These are phyloP conservation scores for Pleurotus eryngii DNA, from an alignment of 768 basidiomycete genomes.

Conservation along the genomic window DNA sequence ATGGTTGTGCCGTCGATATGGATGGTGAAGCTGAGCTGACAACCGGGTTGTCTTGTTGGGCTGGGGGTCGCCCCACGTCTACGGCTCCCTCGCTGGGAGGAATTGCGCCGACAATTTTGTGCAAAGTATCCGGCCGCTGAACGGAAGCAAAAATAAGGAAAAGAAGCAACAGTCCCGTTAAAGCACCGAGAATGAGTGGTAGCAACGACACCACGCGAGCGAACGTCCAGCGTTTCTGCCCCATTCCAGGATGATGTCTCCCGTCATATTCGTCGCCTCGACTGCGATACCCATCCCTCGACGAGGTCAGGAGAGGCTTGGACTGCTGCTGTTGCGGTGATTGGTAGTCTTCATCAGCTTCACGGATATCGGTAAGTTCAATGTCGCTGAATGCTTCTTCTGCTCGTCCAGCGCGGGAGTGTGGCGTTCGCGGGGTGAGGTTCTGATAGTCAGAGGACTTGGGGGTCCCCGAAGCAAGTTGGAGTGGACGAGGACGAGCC, in stretches of 20 bases:
- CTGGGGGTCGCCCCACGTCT: no score
- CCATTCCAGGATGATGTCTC: conserved; percentile 12
- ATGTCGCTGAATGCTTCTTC: conserved; percentile 50
- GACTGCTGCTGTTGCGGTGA: conserved; percentile 39
- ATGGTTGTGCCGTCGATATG: no score
- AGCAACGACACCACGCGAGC: conserved; percentile 25
- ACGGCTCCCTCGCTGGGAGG: not conserved
- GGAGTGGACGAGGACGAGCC: conserved; percentile 37
- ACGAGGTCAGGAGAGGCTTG: conserved; percentile 47
- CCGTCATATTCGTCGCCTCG: conserved; percentile 36
- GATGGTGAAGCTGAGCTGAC: conserved; percentile 8
- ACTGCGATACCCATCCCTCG: conserved; percentile 38
- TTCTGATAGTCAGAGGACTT: conserved; percentile 28
- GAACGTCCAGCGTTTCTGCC: conserved; percentile 15
- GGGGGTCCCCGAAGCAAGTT: conserved; percentile 26
- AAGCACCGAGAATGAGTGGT: conserved; percentile 44
- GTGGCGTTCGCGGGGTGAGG: conserved; percentile 61
- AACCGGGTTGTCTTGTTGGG: conserved; percentile 3
- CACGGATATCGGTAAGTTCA: conserved; percentile 39
- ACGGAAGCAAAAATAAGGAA: conserved; percentile 49
- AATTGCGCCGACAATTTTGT: conserved; percentile 38
- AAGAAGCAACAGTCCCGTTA: conserved; percentile 41
- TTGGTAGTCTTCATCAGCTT: conserved; percentile 34
- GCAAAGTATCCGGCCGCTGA: conserved; percentile 44
- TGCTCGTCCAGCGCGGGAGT: conserved; percentile 54